These are phyloP conservation scores for Bimuria novae-zelandiae DNA, from an alignment of 2,329 filamentous ascomycete species.

Conservation along the genomic window DNA sequence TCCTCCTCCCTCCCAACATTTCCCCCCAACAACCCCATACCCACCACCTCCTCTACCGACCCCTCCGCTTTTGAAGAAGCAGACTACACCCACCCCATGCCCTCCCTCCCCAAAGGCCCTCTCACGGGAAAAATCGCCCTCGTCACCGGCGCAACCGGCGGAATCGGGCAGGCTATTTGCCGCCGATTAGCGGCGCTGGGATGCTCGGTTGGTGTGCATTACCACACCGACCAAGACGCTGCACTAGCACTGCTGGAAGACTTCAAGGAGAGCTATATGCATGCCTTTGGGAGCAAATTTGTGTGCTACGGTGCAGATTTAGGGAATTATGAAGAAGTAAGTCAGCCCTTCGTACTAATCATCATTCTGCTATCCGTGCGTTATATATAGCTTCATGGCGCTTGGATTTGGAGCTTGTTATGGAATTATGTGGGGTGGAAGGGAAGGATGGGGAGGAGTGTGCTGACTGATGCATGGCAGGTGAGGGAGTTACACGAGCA, in stretches of 20 bases:
- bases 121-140: slow-evolving; percentile 38
- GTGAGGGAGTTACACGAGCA: slow-evolving; percentile 41
- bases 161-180: slow-evolving; percentile 51
- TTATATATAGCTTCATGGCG: background rate
- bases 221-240: slow-evolving; percentile 40
- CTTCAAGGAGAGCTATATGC: slow-evolving; percentile 26
- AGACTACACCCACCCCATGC: background rate
- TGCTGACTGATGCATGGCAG: slow-evolving; percentile 6
- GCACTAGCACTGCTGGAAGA: slow-evolving; percentile 26
- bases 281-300: slow-evolving; percentile 28
- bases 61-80: background rate
- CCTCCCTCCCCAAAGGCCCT: slow-evolving; percentile 1
- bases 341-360: background rate
- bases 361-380: background rate
- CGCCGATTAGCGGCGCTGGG: slow-evolving; percentile 47
- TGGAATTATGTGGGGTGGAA: too few relatives aligned
- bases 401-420: too few relatives aligned
- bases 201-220: slow-evolving; percentile 52
- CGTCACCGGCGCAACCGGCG: slow-evolving; percentile 52
- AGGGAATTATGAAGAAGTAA: slow-evolving; percentile 44
- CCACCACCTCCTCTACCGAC: background rate
- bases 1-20: background rate
- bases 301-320: slow-evolving; percentile 45
- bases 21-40: background rate
- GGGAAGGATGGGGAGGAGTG: background rate